These are phyloP conservation scores for Ophiocordyceps camponoti-saundersi DNA, from an alignment of 2,329 filamentous ascomycete species.

Conservation along the genomic window DNA sequence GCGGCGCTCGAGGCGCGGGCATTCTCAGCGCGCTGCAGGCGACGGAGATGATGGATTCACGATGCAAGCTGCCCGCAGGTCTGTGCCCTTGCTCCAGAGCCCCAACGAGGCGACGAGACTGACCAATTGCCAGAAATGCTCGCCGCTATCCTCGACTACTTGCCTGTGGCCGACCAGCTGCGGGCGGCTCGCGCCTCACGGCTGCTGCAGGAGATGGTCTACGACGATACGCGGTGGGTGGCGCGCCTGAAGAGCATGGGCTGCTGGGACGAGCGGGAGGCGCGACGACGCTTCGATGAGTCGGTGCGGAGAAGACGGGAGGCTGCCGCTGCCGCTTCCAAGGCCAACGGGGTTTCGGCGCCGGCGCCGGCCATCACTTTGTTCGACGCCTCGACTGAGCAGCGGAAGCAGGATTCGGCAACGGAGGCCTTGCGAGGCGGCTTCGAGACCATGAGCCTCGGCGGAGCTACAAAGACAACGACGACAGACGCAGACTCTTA, in stretches of 20 bases:
- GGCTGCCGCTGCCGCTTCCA: constrained; percentile 7
- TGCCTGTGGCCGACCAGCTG: constrained; percentile 72
- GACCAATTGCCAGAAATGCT: constrained; percentile 51
- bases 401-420: constrained; percentile 33
- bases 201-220: constrained; percentile 93
- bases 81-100: constrained; percentile 9
- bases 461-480: constrained; percentile 20
- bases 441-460: constrained; percentile 60
- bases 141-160: constrained; percentile 72
- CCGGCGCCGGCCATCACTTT: constrained; percentile 30
- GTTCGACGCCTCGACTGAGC: constrained; percentile 58
- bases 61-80: constrained; percentile 72
- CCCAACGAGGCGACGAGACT: neutral
- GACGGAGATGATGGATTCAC: constrained; percentile 63
- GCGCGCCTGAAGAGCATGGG: constrained; percentile 72
- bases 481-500: constrained; percentile 44
- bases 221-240: constrained; percentile 94
- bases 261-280: constrained; percentile 82
- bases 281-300: constrained; percentile 64
- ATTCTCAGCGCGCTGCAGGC: constrained; percentile 65
- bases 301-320: constrained; percentile 44
- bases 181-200: constrained; percentile 70
- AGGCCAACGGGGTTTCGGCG: constrained; percentile 6
- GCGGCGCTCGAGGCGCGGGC: constrained; percentile 22
- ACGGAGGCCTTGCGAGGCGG: constrained; percentile 36